phyloP scores from a whole-genome alignment of 495 filamentous ascomycete species.

The Penicillium atrosanguineum region DNA sequence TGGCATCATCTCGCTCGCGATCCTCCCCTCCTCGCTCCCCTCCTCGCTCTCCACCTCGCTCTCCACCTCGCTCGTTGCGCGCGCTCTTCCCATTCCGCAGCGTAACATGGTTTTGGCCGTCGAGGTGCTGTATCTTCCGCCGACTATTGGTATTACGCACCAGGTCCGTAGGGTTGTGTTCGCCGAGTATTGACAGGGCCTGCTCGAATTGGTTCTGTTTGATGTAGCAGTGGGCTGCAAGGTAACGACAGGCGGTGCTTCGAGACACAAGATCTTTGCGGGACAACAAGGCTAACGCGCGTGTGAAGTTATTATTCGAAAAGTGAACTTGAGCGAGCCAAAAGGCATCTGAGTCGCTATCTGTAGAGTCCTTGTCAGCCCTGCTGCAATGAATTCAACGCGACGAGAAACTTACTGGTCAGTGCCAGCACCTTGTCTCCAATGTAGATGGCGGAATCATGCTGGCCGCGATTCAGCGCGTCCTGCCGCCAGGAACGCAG shows the following conservation, averaged over 20 bases:
- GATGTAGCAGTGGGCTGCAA: constrained; percentile 89
- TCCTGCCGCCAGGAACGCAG: constrained; percentile 91
- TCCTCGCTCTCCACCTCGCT: constrained; percentile 34
- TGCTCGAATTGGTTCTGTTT: constrained; percentile 87
- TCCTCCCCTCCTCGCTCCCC: constrained; percentile 45
- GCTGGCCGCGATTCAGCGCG: constrained; percentile 87
- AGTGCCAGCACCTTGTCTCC: constrained; percentile 94
- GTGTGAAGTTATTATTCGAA: constrained; percentile 86
- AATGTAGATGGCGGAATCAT: constrained; percentile 93
- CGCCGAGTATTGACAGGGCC: constrained; percentile 82
- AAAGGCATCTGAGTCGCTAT: constrained; percentile 86
- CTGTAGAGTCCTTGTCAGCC: constrained; percentile 46
- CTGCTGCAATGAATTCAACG: not conserved
- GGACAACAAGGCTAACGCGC: constrained; percentile 80
- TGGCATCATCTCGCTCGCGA: constrained; percentile 63
- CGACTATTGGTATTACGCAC: constrained; percentile 66
- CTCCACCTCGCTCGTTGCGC: constrained; percentile 53
- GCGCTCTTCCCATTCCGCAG: constrained; percentile 45
- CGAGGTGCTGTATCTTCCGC: constrained; percentile 54
- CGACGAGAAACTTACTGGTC: constrained; percentile 59
- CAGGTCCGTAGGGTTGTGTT: constrained; percentile 86
- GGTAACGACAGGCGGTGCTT: constrained; percentile 83
- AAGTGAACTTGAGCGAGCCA: constrained; percentile 96
- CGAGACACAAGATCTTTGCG: constrained; percentile 78
- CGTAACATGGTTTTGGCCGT: constrained; percentile 49